Conservation (phyloP, 805 yeast genomes). For the Suhomyces canberraensis region DNA sequence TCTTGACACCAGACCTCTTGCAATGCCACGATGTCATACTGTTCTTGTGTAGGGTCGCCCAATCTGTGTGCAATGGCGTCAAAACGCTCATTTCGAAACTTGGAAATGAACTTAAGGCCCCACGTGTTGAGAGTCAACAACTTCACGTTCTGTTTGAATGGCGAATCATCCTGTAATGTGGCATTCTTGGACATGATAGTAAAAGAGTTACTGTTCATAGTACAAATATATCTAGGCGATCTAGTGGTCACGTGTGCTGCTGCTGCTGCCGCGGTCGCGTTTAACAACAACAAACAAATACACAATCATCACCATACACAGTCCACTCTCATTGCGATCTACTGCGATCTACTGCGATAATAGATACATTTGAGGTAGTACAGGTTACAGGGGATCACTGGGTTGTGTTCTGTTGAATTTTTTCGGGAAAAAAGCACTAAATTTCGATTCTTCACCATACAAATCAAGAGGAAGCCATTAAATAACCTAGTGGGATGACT, state of each 20-base stretch:
- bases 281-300: too few species aligned
- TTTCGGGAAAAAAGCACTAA: too few species aligned
- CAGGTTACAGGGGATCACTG: too few species aligned
- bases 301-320: not conserved
- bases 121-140: conserved; percentile 75
- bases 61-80: conserved; percentile 69
- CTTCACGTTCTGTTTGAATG: conserved; percentile 25
- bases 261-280: not conserved
- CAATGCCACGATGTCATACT: conserved; percentile 83
- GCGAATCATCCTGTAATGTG: not conserved
- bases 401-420: too few species aligned
- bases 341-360: too few species aligned
- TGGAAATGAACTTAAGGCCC: conserved; percentile 89
- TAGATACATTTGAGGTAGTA: too few species aligned
- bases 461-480: too few species aligned
- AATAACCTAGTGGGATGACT: too few species aligned
- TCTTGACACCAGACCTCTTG: conserved; percentile 91
- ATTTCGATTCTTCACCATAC: too few species aligned
- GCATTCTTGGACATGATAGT: conserved; percentile 1
- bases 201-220: not conserved
- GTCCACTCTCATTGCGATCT: not conserved
- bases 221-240: not conserved
- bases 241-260: too few species aligned
- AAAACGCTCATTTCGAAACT: conserved; percentile 60
- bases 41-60: conserved; percentile 36